A percentile compares a stretch with the other conserved stretches of the same genome.
phyloP scores from a whole-genome alignment of 176 grass and related monocot genomes.

The Rhynchospora tenuis region DNA sequence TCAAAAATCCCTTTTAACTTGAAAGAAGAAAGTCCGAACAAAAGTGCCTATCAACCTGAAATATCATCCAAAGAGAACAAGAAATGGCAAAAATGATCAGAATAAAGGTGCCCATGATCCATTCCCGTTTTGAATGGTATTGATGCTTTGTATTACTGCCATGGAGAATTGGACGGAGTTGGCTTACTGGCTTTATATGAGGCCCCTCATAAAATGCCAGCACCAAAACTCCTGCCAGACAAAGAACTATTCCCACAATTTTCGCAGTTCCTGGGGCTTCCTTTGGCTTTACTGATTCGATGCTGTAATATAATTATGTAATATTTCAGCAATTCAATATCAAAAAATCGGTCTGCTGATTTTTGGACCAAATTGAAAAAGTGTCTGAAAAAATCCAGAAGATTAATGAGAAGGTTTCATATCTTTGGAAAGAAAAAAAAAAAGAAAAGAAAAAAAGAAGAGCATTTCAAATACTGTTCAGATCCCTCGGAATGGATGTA shows the following conservation, averaged over 20 bases:
- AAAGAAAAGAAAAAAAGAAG: no score
- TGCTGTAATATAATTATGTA: constrained; percentile 6
- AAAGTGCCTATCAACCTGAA: constrained; percentile 27
- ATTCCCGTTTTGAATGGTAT: constrained; percentile 27
- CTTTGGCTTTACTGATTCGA: constrained; percentile 39
- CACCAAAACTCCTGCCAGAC: constrained; percentile 33
- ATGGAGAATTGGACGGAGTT: constrained; percentile 14
- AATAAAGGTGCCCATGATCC: constrained; percentile 61
- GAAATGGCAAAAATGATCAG: constrained; percentile 32
- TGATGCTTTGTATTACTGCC: background rate
- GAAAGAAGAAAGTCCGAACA: no score
- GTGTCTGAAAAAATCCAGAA: no score
- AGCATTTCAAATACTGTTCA: no score
- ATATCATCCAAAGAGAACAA: constrained; percentile 66
- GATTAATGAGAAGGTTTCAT: no score
- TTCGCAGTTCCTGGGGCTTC: constrained; percentile 37
- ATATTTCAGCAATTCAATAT: background rate
- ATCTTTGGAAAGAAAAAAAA: no score
- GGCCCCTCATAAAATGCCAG: constrained; percentile 62
- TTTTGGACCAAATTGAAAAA: background rate
- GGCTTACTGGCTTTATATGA: constrained; percentile 35
- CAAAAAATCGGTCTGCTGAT: no score
- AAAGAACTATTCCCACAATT: constrained; percentile 34
- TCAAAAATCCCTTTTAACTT: no score
- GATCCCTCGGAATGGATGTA: no score